phyloP scores from a whole-genome alignment of 1,284 basidiomycete species.

The Volvariella surrecta region DNA sequence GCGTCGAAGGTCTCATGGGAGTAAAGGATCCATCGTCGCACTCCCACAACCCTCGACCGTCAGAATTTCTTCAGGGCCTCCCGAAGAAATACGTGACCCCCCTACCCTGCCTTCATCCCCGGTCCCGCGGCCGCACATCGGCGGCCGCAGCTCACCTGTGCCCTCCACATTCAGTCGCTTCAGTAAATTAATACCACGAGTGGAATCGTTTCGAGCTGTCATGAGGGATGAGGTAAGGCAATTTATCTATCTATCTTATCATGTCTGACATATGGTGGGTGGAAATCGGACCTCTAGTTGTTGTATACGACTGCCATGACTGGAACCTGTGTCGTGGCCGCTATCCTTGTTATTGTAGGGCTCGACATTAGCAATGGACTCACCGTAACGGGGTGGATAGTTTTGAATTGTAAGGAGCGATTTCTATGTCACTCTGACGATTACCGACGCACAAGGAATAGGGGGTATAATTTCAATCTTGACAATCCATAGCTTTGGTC shows the following conservation, averaged over 20 bases:
- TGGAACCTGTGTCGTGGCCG: conserved; percentile 38
- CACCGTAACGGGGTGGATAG: conserved; percentile 43
- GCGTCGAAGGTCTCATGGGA: too few species aligned
- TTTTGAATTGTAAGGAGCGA: conserved; percentile 43
- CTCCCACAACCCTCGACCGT: conserved; percentile 9
- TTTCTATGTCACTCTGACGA: background rate
- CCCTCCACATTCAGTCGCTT: conserved; percentile 36
- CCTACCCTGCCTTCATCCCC: background rate
- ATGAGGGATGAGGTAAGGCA: conserved; percentile 52
- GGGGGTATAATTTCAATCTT: conserved; percentile 52
- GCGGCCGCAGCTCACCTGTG: conserved; percentile 18
- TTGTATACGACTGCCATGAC: conserved; percentile 51
- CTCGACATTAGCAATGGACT: conserved; percentile 35
- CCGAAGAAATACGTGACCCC: conserved; percentile 5
- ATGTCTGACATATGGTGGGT: background rate
- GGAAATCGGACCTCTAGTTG: too few species aligned
- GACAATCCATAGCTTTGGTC: conserved; percentile 52
- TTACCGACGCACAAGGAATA: conserved; percentile 16
- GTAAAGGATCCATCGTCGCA: conserved; percentile 3
- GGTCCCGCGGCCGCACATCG: background rate
- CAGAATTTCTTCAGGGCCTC: conserved; percentile 15
- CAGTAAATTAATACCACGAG: conserved; percentile 40
- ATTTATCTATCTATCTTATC: conserved; percentile 1
- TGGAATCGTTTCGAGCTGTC: conserved; percentile 44
- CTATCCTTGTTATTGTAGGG: conserved; percentile 42